Evolutionary conservation across 495 filamentous ascomycete species (phyloP).

Genomic region (Oidiodendron maius): DNA sequence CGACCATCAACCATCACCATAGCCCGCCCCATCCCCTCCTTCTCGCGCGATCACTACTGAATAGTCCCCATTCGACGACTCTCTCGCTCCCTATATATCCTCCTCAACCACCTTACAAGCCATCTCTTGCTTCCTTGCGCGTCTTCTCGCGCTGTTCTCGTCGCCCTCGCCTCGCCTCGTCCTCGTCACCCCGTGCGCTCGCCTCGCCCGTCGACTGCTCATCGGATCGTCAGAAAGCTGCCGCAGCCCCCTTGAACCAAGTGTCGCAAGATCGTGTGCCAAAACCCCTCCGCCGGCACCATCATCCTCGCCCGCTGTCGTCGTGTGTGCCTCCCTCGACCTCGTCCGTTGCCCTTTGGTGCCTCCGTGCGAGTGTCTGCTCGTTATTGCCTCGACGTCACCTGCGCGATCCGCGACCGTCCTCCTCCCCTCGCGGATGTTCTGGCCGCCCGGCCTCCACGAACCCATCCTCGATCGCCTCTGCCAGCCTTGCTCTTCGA

Average conservation of each 20-base stretch:
- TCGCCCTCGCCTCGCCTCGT: not conserved
- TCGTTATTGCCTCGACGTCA: not conserved
- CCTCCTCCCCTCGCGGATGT: not conserved
- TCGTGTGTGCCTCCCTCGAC: too few species aligned
- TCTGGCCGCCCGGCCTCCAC: not conserved
- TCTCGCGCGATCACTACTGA: not conserved
- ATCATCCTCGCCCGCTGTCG: not conserved
- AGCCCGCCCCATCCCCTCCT: not conserved
- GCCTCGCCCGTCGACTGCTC: not conserved
- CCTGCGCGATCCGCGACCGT: not conserved
- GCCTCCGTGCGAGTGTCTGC: too few species aligned
- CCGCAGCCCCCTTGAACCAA: not conserved
- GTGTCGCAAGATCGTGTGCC: not conserved
- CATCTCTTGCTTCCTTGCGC: not conserved
- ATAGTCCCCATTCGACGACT: not conserved
- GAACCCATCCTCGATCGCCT: not conserved
- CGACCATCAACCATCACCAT: too few species aligned
- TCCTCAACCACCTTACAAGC: not conserved
- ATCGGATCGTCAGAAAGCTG: not conserved
- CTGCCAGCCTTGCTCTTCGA: constrained; percentile 12
- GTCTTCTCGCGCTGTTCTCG: not conserved
- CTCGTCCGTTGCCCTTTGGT: too few species aligned
- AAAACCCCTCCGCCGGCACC: not conserved
- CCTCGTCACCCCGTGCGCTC: not conserved
- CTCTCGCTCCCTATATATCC: not conserved